A percentile compares a stretch with the other conserved stretches of the same genome.
Conservation (phyloP, 176 grass and related monocot genomes). For the Urochloa ruziziensis region DNA sequence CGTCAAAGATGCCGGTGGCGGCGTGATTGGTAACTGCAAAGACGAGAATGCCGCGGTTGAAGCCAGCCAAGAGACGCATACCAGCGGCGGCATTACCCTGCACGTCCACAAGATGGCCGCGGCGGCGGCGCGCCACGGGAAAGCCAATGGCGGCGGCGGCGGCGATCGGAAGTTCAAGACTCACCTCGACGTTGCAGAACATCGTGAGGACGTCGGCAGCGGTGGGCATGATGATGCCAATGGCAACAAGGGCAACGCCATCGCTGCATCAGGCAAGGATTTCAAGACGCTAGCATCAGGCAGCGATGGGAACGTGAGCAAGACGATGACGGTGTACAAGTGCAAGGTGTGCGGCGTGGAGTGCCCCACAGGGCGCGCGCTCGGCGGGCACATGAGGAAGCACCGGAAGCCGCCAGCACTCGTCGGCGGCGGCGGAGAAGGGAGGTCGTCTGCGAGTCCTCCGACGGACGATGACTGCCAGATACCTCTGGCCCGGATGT, state of each 20-base stretch:
- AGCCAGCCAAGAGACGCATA: background rate
- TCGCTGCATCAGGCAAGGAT: background rate
- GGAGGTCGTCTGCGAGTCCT: background rate
- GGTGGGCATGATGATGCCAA: background rate
- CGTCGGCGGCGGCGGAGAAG: background rate
- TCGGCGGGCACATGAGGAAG: slow-evolving; percentile 57
- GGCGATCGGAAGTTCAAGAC: background rate
- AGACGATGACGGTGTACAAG: background rate
- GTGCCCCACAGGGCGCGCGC: slow-evolving; percentile 22
- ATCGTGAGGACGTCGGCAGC: background rate
- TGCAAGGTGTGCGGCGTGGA: slow-evolving; percentile 41
- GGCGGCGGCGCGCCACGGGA: background rate
- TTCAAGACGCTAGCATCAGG: too few species aligned
- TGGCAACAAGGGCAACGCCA: background rate
- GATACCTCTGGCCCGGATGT: background rate
- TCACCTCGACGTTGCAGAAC: background rate
- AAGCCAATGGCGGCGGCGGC: background rate
- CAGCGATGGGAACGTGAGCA: background rate
- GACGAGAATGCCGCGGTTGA: background rate
- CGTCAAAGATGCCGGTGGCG: background rate
- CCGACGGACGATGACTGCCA: background rate
- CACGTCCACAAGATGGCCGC: too few species aligned
- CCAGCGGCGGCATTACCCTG: background rate
- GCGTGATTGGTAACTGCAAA: background rate
- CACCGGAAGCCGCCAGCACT: slow-evolving; percentile 2